Evolutionary conservation across 805 yeast genomes (phyloP), one percentile per base, ranked within the genome.

Genomic region (Zygosaccharomyces gambellarensis): DNA sequence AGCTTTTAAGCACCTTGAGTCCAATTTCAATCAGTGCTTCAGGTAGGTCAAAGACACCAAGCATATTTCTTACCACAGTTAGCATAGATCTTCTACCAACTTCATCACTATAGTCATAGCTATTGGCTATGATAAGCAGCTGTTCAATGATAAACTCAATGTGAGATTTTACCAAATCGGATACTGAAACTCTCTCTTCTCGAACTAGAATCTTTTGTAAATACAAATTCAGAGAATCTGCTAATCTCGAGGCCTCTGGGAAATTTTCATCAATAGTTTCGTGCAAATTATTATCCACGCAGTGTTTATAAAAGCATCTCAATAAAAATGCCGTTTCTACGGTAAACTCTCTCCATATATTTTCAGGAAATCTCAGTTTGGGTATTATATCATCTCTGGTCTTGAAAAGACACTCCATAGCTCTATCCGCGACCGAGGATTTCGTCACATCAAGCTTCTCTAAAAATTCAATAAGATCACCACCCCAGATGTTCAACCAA

Each of bases 31-130:
- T 75, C 28, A 82, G 70, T 5, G 69, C 62, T 49, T 80, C 88
- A 1, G 80, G 67, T 23, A 86, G 70, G 12, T 76, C 72, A 46
- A 80, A 84, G 38, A 78, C 74, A 1, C 83, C 75, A 49, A 85
- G 69, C n/a, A 82, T 71, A 21, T 79, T 72, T 70, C 88, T 74
- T 4, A 83, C 67, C 1, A 80, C 74, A 28, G 73, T 76, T 36
- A 86, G 69, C 80, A 89, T 81, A 40, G 81, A 81, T 64, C 96
- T 77, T 61, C 97, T 79, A 19, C 97, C 97, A 42, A 86, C 78
- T 65, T 90, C 96, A 70, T 94, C 97, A 58, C 89, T 84, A 60
- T 81, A 89, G 64, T 94, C 98, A 61, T 85, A 85, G 34, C 79
- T 78, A 27, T 77, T 77, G 0, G 90, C 83, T 25, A 88, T 77